Evolutionary conservation across 176 grass and related monocot genomes (phyloP).

Genomic region (Tuctoria greenei): DNA sequence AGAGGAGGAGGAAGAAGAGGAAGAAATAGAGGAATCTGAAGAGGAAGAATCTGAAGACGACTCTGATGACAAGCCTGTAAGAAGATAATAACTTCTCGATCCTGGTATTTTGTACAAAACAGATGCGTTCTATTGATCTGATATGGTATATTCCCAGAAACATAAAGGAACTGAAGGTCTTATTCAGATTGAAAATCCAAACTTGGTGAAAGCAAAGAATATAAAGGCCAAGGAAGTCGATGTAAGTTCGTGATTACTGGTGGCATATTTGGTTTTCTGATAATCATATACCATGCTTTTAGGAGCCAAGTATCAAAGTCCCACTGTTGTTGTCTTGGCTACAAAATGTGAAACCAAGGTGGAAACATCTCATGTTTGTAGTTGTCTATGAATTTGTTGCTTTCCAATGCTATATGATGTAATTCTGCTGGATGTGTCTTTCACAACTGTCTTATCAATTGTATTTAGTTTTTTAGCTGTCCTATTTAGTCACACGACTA

Average conservation of each 20-base stretch:
- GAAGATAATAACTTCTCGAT: constrained; percentile 36
- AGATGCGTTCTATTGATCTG: constrained; percentile 22
- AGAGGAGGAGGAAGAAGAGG: constrained; percentile 38
- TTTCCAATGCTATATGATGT: background rate
- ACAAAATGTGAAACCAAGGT: too few relatives aligned
- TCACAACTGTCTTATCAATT: background rate
- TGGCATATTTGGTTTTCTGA: background rate
- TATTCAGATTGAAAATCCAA: constrained; percentile 97
- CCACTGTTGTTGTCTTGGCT: background rate
- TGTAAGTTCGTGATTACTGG: constrained; percentile 62
- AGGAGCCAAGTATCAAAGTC: background rate
- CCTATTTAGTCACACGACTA: background rate
- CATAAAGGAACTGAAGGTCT: constrained; percentile 81
- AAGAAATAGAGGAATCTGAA: constrained; percentile 70
- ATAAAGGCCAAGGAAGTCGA: constrained; percentile 94
- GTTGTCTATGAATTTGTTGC: background rate
- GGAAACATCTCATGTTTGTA: background rate
- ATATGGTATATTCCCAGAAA: constrained; percentile 56
- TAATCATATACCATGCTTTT: background rate
- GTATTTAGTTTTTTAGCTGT: background rate
- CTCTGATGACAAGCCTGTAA: constrained; percentile 65
- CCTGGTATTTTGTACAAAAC: background rate
- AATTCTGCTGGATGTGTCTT: background rate
- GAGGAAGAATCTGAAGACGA: constrained; percentile 81
- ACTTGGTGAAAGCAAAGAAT: constrained; percentile 77